Evolutionary conservation across 306 rosid species (phyloP).

Genomic region (Lathyrus aphaca): DNA sequence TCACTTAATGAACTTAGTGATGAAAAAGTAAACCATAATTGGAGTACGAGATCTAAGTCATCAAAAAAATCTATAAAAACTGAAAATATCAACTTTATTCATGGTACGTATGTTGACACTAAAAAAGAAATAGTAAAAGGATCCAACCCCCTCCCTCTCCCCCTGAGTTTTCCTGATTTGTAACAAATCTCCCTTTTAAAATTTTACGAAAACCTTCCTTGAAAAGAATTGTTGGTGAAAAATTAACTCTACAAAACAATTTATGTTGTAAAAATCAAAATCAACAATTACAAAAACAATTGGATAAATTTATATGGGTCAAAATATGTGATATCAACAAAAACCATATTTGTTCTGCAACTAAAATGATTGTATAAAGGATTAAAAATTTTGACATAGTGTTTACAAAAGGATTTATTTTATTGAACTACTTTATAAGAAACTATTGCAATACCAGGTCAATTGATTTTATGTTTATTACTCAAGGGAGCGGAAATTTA

Average conservation of each 20-base stretch:
- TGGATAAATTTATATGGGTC: constrained; percentile 3
- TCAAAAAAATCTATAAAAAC: constrained; percentile 18
- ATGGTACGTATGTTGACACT: not conserved
- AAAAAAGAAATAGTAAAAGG: constrained; percentile 5
- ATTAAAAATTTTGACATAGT: constrained; percentile 1
- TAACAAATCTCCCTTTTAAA: constrained; percentile 17
- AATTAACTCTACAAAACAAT: not conserved
- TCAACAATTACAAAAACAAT: constrained; percentile 8
- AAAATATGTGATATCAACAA: not conserved
- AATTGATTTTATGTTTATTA: constrained; percentile 14
- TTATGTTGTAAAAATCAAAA: constrained; percentile 5
- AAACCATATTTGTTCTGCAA: constrained; percentile 9
- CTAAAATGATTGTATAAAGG: constrained; percentile 4
- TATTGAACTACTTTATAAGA: constrained; percentile 19
- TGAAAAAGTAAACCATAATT: constrained; percentile 6
- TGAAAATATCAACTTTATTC: constrained; percentile 19
- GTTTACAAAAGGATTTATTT: not conserved
- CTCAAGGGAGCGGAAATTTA: constrained; percentile 1
- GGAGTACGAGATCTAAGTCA: not conserved
- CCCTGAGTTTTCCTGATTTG: constrained; percentile 4
- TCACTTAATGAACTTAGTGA: constrained; percentile 7
- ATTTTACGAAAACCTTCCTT: constrained; percentile 11
- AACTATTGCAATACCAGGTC: constrained; percentile 17
- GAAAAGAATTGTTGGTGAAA: constrained; percentile 19
- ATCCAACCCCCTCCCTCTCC: constrained; percentile 5